phyloP scores from a whole-genome alignment of 225 moss, liverwort and hornwort genomes.

The Physcomitrium patens region DNA sequence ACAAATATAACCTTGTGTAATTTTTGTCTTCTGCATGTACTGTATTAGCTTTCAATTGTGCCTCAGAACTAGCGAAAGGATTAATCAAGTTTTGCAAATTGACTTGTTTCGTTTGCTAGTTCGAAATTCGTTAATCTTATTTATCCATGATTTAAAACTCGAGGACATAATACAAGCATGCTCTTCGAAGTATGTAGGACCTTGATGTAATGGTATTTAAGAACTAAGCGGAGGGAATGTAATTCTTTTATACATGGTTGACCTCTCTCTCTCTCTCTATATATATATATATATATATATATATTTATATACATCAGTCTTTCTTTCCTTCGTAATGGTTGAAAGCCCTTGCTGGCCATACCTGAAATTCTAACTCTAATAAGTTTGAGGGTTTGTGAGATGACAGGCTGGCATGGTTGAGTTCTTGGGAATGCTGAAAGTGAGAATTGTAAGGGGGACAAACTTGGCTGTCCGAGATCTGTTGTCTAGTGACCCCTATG shows the following conservation, averaged over 20 bases:
- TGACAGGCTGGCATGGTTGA: slow-evolving; percentile 97
- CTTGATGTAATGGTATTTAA: background rate
- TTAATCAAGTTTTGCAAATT: too few species aligned
- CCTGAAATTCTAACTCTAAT: slow-evolving; percentile 16
- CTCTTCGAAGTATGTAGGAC: too few species aligned
- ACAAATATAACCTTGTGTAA: background rate
- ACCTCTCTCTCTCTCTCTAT: too few species aligned
- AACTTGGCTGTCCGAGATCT: slow-evolving; percentile 89
- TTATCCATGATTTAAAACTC: too few species aligned
- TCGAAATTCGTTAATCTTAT: too few species aligned
- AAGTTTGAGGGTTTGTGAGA: background rate
- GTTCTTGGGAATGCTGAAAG: slow-evolving; percentile 93
- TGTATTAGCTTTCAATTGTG: background rate
- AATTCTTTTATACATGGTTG: slow-evolving; percentile 3
- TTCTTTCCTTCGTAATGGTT: background rate
- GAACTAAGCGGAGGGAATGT: background rate
- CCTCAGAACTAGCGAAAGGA: background rate
- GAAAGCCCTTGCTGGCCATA: slow-evolving; percentile 9
- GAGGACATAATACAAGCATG: too few species aligned
- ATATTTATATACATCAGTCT: background rate
- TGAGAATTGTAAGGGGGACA: slow-evolving; percentile 72
- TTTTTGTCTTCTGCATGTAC: background rate
- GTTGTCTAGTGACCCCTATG: slow-evolving; percentile 92
- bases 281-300: too few species aligned
- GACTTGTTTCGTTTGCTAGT: too few species aligned